Evolutionary conservation across 1,284 basidiomycete species (phyloP), one percentile per base, ranked within the genome.

Genomic region (Irpex sp.): DNA sequence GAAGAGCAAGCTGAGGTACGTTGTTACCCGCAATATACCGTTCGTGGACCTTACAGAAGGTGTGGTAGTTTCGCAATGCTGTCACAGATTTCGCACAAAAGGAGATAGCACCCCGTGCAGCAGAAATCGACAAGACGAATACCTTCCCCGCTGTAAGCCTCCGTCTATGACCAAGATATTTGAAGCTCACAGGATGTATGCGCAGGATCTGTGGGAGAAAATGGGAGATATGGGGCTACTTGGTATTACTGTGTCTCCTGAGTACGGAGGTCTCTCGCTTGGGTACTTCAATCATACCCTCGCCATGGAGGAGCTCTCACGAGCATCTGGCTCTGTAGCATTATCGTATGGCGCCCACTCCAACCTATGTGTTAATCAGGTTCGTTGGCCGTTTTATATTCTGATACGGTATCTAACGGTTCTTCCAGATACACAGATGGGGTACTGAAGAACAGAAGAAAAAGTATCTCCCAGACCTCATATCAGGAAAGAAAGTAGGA

Each of bases 321-420:
- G 88, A 34, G 93, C 93, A 5, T 96, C 94, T 5, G 96, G 94
- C 21, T 94, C 92, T 2, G 89, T 98, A 38, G 96, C 91, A 1
- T 84, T 98, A 8, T 95, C 93, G 2, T 98, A 98, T 70, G 96
- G 95, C 61, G 95, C 96, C 9, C 96, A 98, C 73, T 96, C 94
- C 4, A 97, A 95, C 74, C 82, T 94, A 19, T 95, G 94, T 74
- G 88, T 91, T 21, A 96, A 96, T 76, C 93, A 73, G 67, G 72
- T 72, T 26, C 8, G 68, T 37, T 3, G 26, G 40, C 57, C n/a
- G n/a, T 9, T 17, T 40, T 7, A 62, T 47, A 58, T 47, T 44
- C 52, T 13, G 51, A 31, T 17, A 56, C 19, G 15, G 40, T 19
- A 4, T 59, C 38, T 59, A 19, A 40, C 21, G n/a, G 6, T 6